Conservation (phyloP, 345 rosid genomes). For the Arabis alpina region DNA sequence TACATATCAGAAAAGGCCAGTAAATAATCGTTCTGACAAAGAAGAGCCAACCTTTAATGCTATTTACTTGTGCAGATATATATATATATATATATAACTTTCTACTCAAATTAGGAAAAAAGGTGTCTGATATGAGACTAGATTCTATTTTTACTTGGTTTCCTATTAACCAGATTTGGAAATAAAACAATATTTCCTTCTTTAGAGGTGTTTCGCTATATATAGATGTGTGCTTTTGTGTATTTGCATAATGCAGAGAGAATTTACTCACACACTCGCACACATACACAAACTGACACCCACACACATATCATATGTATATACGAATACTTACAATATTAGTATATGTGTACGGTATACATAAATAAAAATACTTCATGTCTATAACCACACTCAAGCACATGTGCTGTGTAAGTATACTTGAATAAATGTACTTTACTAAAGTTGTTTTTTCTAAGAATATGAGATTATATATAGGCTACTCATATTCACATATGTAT, state of each 20-base stretch:
- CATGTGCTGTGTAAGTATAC: conserved; percentile 9
- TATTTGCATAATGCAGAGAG: not conserved
- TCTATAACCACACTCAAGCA: conserved; percentile 2
- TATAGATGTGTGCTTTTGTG: too few relatives aligned
- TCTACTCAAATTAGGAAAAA: conserved; percentile 32
- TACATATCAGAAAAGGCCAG: not conserved
- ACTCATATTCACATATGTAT: not conserved
- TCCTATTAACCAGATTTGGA: conserved; percentile 29
- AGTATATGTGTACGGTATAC: not conserved
- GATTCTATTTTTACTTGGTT: conserved; percentile 27
- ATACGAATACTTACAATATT: not conserved
- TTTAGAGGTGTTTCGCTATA: too few relatives aligned
- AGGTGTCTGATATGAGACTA: conserved; percentile 10
- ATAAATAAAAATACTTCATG: not conserved
- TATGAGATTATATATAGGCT: not conserved
- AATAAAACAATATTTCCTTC: conserved; percentile 17
- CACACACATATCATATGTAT: not conserved
- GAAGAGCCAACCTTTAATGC: conserved; percentile 8
- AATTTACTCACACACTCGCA: not conserved
- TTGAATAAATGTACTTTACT: not conserved
- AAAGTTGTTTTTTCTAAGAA: not conserved
- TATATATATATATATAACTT: not conserved
- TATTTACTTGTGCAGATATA: not conserved
- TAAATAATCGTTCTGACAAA: conserved; percentile 5
- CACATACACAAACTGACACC: not conserved